phyloP scores from a whole-genome alignment of 352 stramenopile genomes.

The Pythium phragmiticola region DNA sequence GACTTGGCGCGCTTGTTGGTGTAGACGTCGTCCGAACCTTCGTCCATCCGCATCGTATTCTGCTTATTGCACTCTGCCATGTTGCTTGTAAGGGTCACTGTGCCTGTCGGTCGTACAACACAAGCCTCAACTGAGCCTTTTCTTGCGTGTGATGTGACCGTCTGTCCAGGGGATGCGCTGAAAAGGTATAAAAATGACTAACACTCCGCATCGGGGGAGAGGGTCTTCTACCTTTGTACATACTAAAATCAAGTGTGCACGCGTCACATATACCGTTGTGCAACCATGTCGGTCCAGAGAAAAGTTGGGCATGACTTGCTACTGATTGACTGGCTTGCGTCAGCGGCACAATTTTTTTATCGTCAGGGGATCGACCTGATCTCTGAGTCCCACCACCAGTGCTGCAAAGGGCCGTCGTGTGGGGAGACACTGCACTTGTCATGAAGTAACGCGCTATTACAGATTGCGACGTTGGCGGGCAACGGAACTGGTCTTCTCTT shows the following conservation, averaged over 20 bases:
- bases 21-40: conserved; percentile 9
- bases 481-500: not conserved
- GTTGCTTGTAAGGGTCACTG: not conserved
- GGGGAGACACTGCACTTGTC: too few relatives aligned
- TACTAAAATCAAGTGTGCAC: conserved; percentile 5
- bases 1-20: conserved; percentile 12
- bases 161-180: not conserved
- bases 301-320: too few relatives aligned
- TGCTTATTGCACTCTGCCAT: not conserved
- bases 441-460: too few relatives aligned
- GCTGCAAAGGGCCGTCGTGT: too few relatives aligned
- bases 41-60: conserved; percentile 4
- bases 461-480: not conserved
- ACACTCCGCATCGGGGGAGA: not conserved
- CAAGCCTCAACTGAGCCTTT: not conserved
- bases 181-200: not conserved
- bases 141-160: too few relatives aligned
- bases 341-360: too few relatives aligned
- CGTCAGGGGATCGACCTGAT: too few relatives aligned
- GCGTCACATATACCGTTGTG: not conserved
- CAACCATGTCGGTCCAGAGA: too few relatives aligned
- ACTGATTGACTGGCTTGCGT: conserved; percentile 3
- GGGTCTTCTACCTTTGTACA: not conserved
- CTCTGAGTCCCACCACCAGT: too few relatives aligned
- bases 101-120: not conserved